Percentiles rank a stretch among this genome's conserved stretches.
phyloP scores from a whole-genome alignment of 1,284 basidiomycete species.

The Phylloboletellus chloephorus region DNA sequence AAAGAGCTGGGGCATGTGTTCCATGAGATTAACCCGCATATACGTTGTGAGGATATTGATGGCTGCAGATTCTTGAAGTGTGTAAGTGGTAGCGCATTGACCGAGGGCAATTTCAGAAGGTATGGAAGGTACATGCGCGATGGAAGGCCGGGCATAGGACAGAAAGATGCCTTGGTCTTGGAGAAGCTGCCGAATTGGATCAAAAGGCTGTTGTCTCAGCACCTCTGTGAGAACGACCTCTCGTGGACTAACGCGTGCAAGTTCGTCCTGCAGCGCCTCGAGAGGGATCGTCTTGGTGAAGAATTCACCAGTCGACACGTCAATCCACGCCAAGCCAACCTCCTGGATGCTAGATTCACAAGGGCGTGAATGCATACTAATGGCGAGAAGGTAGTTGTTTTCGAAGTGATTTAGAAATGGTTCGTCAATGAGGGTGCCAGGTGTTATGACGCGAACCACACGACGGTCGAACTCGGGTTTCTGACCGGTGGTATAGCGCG shows the following conservation, averaged over 20 bases:
- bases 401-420: constrained; percentile 78
- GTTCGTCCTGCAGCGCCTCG: constrained; percentile 69
- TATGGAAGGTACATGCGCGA: constrained; percentile 9
- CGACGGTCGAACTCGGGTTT: constrained; percentile 65
- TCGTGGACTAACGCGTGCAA: constrained; percentile 76
- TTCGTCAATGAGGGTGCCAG: constrained; percentile 90
- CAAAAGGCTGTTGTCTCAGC: constrained; percentile 35
- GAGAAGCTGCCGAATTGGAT: constrained; percentile 46
- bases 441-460: constrained; percentile 83
- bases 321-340: constrained; percentile 81
- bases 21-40: constrained; percentile 68
- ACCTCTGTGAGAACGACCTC: constrained; percentile 70
- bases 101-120: background rate
- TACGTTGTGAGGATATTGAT: constrained; percentile 66
- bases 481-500: constrained; percentile 40
- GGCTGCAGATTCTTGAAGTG: constrained; percentile 49
- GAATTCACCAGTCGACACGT: constrained; percentile 93
- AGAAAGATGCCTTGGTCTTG: constrained; percentile 49
- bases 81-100: constrained; percentile 22
- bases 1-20: constrained; percentile 68
- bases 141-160: constrained; percentile 37
- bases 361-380: constrained; percentile 35
- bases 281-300: constrained; percentile 63
- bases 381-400: constrained; percentile 83
- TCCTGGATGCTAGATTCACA: constrained; percentile 10